Base-by-base conservation (phyloP, 345 rosid genomes). In the Adansonia digitata region DNA sequence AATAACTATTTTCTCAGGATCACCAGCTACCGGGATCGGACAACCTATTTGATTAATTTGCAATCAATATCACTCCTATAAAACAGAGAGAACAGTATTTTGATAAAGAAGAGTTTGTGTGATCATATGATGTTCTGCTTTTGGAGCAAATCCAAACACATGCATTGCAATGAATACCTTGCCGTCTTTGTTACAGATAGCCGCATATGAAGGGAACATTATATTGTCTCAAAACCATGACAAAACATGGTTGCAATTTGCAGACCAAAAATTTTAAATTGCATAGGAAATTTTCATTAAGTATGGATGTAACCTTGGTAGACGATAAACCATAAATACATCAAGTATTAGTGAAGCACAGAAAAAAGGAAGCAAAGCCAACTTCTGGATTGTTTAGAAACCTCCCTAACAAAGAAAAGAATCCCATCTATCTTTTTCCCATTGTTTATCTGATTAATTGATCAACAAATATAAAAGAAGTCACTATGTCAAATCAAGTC, bases 171-270 rank as follows among this genome's bases (percentile, higher is more conserved):
- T 77, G 81, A 83, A 90, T 18, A 91, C 93, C 82, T 88, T 87
- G 84, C 98, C 91, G 72, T 95, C 90, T 86, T 87, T 90, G 82
- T 92, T 91, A 80, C 98, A 92, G n/a, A 89, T 84, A 76, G 91
- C 97, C 91, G 94, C 89, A 87, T 31, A 37, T 18, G 73, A 84
- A 83, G 53, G 56, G 81, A 24, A 57, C 20, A 26, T 7, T 5
- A 69, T 29, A 48, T 48, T 0, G 9, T 48, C 72, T 48, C 9
- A 69, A 46, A 69, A 42, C 24, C 17, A 27, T 67, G 20, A 48
- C 40, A 69, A 18, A 48, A 48, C 42, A 18, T 4, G 40, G 72
- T 29, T 29, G 18, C 55, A 15, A 45, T 67, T 67, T 67, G 71
- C 5, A 10, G 51, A 27, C 37, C 24, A 67, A 45, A 64, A 67